Conservation (phyloP, 176 grass and related monocot species). For the Saccharum officinarum region DNA sequence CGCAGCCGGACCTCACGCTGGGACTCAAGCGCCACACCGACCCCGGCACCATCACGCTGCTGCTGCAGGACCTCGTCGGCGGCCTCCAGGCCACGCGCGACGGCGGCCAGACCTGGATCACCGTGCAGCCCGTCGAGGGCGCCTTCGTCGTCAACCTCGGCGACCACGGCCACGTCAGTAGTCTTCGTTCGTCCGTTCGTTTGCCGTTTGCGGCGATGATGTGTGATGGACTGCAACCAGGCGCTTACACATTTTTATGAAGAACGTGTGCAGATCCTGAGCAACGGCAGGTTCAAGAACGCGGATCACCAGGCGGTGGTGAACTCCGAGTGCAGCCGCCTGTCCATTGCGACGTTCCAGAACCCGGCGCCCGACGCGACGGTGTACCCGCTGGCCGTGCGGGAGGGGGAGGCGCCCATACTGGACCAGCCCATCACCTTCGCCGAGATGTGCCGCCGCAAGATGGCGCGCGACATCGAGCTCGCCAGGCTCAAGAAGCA, state of each 20-base stretch:
- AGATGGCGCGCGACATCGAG: slow-evolving; percentile 78
- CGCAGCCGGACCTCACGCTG: slow-evolving; percentile 88
- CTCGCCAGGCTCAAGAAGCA: slow-evolving; percentile 81
- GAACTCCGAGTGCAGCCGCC: slow-evolving; percentile 70
- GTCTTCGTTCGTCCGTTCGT: neutral
- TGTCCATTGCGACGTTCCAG: slow-evolving; percentile 90
- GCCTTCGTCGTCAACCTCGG: slow-evolving; percentile 96
- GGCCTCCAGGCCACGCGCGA: slow-evolving; percentile 95
- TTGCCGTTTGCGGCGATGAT: neutral
- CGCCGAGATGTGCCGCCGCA: slow-evolving; percentile 80
- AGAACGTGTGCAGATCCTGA: slow-evolving; percentile 54
- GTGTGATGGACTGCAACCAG: too few relatives aligned
- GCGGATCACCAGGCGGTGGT: slow-evolving; percentile 92
- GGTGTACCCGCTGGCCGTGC: too few relatives aligned
- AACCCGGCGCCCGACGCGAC: too few relatives aligned
- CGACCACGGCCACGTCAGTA: slow-evolving; percentile 75
- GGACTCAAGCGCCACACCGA: slow-evolving; percentile 95
- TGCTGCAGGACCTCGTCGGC: slow-evolving; percentile 90
- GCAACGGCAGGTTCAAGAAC: slow-evolving; percentile 95
- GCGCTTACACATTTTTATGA: too few relatives aligned
- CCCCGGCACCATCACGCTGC: slow-evolving; percentile 88
- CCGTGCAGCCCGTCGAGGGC: slow-evolving; percentile 67
- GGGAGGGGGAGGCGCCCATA: too few relatives aligned
- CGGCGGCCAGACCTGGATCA: slow-evolving; percentile 82
- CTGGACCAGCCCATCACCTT: slow-evolving; percentile 93